Evolutionary conservation across 2,329 filamentous ascomycete genomes (phyloP), one percentile per base, ranked within the genome.

Genomic region (Teratosphaeria viscida): DNA sequence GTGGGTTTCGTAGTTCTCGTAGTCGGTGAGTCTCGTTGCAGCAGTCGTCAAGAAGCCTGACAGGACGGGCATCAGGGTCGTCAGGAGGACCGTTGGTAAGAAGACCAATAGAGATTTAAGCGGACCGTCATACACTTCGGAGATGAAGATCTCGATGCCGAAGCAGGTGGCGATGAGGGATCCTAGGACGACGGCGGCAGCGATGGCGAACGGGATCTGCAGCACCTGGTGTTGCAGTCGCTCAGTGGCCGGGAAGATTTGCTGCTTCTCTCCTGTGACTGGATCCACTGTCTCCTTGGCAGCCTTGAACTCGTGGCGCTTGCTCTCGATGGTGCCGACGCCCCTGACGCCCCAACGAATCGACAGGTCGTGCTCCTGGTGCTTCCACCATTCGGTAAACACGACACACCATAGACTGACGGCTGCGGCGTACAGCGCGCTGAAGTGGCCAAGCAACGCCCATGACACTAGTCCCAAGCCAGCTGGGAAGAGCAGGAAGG

Each of bases 311-410:
- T 92, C 83, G 39, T 84, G 82, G 54, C 91, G 82, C 64, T 87
- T 88, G 52, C 84, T 84, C 68, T 96, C 89, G 57, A 96, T 90
- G 56, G 79, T 82, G 3, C 89, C 92, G 1, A 95, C 91, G 6
- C 89, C 88, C 56, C 88, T 85, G 2, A 96, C 91, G 14, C 89
- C 88, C 92, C 92, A 97, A 66, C 90, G 84, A 16, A 96, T 84
- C 8, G 87, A 86, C 7, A 97, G 79, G 70, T 97, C 92, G 1
- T 86, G 79, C 73, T 97, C 90, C 72, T 95, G 90, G 68, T 92
- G 88, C 77, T 95, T 96, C 92, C 92, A 97, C 74, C 89, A 96
- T 72, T 97, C 92, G 59, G 95, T 88, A 70, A 96, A 96, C 55
- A 92, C 78, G 2, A 94, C 85, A 60, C 87, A 87, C 90, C 92